Conservation (phyloP, 2,329 filamentous ascomycete species). For the Fusarium odoratissimum region DNA sequence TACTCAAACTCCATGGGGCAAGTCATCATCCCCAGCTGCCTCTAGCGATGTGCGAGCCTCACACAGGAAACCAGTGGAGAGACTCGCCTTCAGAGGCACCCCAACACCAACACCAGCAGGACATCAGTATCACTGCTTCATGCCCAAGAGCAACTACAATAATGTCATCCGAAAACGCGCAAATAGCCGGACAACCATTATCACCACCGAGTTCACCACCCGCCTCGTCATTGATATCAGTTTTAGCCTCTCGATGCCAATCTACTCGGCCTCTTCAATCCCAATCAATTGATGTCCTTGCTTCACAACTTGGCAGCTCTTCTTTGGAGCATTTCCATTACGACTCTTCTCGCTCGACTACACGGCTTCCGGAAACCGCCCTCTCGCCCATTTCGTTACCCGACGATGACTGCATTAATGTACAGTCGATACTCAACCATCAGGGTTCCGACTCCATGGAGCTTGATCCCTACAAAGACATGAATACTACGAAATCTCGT, state of each 20-base stretch:
- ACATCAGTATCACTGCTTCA: background rate
- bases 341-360: background rate
- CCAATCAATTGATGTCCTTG: slow-evolving; percentile 39
- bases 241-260: slow-evolving; percentile 2
- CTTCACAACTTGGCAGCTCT: slow-evolving; percentile 39
- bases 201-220: slow-evolving; percentile 38
- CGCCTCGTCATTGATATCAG: slow-evolving; percentile 8
- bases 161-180: slow-evolving; percentile 9
- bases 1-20: slow-evolving; percentile 37
- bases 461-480: slow-evolving; percentile 12
- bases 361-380: slow-evolving; percentile 1
- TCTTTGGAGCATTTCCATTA: slow-evolving; percentile 29
- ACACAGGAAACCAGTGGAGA: slow-evolving; percentile 31
- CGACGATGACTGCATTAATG: slow-evolving; percentile 24
- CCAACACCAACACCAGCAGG: slow-evolving; percentile 5
- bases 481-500: background rate
- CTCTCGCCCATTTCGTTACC: slow-evolving; percentile 35
- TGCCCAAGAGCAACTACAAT: background rate
- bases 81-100: slow-evolving; percentile 28
- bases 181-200: slow-evolving; percentile 16
- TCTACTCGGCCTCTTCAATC: background rate
- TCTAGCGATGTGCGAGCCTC: slow-evolving; percentile 42
- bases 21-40: slow-evolving; percentile 19
- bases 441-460: slow-evolving; percentile 28
- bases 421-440: slow-evolving; percentile 1